Conservation (phyloP, 2,329 filamentous ascomycete genomes). For the Knufia petricola region DNA sequence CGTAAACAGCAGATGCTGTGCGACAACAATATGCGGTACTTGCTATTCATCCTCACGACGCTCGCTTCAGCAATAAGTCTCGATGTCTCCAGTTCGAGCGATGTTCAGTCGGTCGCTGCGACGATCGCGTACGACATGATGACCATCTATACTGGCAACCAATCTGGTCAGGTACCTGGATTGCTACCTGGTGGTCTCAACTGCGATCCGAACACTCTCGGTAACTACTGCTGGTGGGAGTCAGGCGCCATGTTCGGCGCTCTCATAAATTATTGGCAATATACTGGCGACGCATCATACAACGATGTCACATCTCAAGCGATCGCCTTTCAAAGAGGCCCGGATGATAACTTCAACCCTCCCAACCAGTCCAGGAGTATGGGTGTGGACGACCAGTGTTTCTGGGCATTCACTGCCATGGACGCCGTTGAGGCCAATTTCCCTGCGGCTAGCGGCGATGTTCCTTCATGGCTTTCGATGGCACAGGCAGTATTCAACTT, state of each 20-base stretch:
- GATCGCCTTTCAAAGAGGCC: conserved; percentile 31
- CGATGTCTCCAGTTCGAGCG: conserved; percentile 18
- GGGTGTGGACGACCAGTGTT: conserved; percentile 50
- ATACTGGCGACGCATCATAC: conserved; percentile 33
- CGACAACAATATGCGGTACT: conserved; percentile 3
- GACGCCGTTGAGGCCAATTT: conserved; percentile 45
- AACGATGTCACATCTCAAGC: conserved; percentile 31
- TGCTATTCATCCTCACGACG: neutral
- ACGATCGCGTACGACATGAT: conserved; percentile 33
- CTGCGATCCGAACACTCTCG: conserved; percentile 17
- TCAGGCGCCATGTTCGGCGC: conserved; percentile 35
- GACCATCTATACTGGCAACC: conserved; percentile 29
- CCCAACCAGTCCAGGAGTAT: conserved; percentile 32
- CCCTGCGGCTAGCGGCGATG: conserved; percentile 30
- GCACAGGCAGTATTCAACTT: conserved; percentile 72
- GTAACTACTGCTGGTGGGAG: conserved; percentile 36
- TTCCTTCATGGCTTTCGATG: conserved; percentile 64
- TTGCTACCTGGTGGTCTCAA: conserved; percentile 31
- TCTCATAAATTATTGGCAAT: conserved; percentile 36
- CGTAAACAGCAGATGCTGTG: conserved; percentile 1
- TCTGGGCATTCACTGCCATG: conserved; percentile 50
- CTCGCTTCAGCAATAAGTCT: conserved; percentile 9
- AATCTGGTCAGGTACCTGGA: conserved; percentile 32
- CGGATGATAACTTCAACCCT: conserved; percentile 33
- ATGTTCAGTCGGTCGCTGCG: conserved; percentile 29